Base-by-base conservation (phyloP, 2,329 filamentous ascomycete species). In the Diaporthe vaccinii region DNA sequence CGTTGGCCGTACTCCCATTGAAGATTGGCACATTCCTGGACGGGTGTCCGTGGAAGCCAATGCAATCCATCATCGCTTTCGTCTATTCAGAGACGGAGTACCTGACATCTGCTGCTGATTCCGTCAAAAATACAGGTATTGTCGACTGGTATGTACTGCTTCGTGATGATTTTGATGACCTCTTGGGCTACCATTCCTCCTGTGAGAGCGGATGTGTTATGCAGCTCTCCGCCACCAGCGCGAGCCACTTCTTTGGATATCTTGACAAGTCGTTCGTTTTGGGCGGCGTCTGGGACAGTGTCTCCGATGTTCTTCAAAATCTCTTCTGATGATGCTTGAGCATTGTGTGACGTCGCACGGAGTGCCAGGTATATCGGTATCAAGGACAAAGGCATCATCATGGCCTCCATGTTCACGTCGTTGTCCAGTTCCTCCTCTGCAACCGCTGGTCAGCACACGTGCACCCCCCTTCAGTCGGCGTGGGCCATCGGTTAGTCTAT, bases 161-260 rank as follows among this genome's bases (percentile, higher is more conserved):
- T 91, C 17, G 92, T 94, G 79, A 94, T 90, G 75, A 96, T 91
- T 83, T 99, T 99, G 86, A 99, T 97, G 77, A 96, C 91, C 85
- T 99, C 97, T 84, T 99, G 97, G n/a, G 96, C 95, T 65, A 97
- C 93, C 87, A 99, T 93, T 4, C 97, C 97, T 41, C 97, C 97
- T 1, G 93, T 93, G 74, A 98, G 86, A 36, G 96, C 93, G 44
- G 96, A 94, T 74, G 97, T 94, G 82, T 98, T 98, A 86, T 99
- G 97, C 76, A 99, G 86, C 83, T 99, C 97, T 72, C 92, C 94
- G 39, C 95, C 94, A 65, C 91, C 92, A 49, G 95, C 94, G 76
- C 97, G 91, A 46, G 93, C 91, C 58, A 95, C 88, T 83, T 96
- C 94, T 75, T 91, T 86, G 1, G 91, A 89, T 20, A 89, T 87